Conservation (phyloP, 495 filamentous ascomycete species). For the Tricharina praecox region DNA sequence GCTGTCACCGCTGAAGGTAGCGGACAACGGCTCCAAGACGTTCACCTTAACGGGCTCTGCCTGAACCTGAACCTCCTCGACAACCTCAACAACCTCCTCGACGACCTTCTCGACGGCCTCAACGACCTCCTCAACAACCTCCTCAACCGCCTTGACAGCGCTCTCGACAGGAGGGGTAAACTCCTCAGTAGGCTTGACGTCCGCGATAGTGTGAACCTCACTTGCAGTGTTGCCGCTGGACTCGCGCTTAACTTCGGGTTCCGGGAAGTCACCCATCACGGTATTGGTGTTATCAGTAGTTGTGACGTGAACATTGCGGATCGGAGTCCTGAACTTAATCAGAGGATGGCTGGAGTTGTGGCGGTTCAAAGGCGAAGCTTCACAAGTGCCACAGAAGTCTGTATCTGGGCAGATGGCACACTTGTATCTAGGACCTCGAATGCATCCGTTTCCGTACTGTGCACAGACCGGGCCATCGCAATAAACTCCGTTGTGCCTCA, state of each 20-base stretch:
- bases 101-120: constrained; percentile 13
- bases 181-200: constrained; percentile 44
- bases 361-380: constrained; percentile 62
- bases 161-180: too few species aligned
- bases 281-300: constrained; percentile 57
- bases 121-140: constrained; percentile 27
- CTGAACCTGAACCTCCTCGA: constrained; percentile 18
- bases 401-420: constrained; percentile 92
- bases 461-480: constrained; percentile 90
- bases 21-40: constrained; percentile 8
- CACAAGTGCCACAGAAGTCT: constrained; percentile 90
- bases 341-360: constrained; percentile 92
- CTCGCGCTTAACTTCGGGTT: constrained; percentile 2
- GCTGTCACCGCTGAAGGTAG: constrained; percentile 62
- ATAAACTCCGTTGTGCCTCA: constrained; percentile 67
- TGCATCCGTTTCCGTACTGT: constrained; percentile 41
- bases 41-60: constrained; percentile 21
- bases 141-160: constrained; percentile 13
- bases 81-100: constrained; percentile 10
- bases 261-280: constrained; percentile 18
- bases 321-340: constrained; percentile 91
- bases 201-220: constrained; percentile 53
- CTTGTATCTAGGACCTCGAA: constrained; percentile 80
- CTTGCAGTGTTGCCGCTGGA: constrained; percentile 39
- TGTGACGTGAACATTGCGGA: constrained; percentile 74